These are phyloP conservation scores for Boletus eberwhitei DNA, from an alignment of 768 basidiomycete genomes.

Conservation along the genomic window DNA sequence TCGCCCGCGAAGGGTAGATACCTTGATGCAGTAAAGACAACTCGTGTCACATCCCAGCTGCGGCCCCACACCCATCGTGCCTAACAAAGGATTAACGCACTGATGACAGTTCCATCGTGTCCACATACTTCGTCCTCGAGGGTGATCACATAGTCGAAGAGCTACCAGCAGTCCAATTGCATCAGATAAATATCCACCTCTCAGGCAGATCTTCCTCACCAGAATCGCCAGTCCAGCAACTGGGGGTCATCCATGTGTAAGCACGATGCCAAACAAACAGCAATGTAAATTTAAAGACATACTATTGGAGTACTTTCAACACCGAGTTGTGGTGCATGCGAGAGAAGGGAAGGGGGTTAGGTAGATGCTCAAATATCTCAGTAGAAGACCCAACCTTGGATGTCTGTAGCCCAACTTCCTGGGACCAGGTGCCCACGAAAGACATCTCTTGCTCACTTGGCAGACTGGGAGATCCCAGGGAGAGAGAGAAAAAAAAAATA, in stretches of 20 bases:
- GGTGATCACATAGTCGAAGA: no score
- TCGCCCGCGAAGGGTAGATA: conserved; percentile 19
- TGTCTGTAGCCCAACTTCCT: conserved; percentile 12
- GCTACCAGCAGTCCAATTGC: no score
- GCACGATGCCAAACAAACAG: neutral
- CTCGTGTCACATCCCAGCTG: neutral
- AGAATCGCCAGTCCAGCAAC: conserved; percentile 2
- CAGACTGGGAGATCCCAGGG: neutral
- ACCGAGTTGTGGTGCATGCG: neutral
- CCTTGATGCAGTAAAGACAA: conserved; percentile 17
- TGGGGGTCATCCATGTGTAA: neutral
- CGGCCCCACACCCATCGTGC: no score
- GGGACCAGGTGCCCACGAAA: neutral
- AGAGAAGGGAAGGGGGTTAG: neutral
- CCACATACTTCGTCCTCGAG: no score
- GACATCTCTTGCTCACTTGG: neutral
- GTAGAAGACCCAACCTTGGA: conserved; percentile 4
- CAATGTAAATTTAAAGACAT: neutral
- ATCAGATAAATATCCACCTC: no score
- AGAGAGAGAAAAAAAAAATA: no score
- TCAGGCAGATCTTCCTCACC: no score
- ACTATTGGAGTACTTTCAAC: conserved; percentile 14
- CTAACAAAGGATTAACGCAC: no score
- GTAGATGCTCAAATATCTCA: neutral
- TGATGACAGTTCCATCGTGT: no score